These are phyloP conservation scores for Penicillium sp. DNA, from an alignment of 2,329 filamentous ascomycete species.

Conservation along the genomic window DNA sequence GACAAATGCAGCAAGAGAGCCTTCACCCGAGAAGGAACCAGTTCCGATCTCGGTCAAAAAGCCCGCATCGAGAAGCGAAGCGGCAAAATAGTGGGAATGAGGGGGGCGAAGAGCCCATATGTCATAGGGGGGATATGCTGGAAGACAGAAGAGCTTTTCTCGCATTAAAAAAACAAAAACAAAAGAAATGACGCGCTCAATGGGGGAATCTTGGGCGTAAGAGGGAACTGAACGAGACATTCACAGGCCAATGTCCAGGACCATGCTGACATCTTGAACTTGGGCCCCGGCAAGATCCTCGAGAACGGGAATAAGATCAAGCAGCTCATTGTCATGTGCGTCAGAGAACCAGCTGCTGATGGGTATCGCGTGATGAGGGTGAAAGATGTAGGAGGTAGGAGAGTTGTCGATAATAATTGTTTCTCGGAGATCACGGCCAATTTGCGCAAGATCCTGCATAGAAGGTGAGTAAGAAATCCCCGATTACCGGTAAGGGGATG, in stretches of 20 bases:
- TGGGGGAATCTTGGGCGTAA: conserved; percentile 29
- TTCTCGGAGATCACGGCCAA: conserved; percentile 90
- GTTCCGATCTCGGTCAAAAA: conserved; percentile 20
- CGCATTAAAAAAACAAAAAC: conserved; percentile 20
- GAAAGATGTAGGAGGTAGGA: conserved; percentile 98
- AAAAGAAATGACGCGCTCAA: conserved; percentile 28
- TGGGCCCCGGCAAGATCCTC: conserved; percentile 88
- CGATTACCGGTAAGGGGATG: neutral
- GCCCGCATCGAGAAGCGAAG: conserved; percentile 17
- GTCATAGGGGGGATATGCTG: conserved; percentile 9
- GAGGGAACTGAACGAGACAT: conserved; percentile 26
- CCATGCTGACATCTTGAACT: conserved; percentile 93
- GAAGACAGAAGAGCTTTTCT: conserved; percentile 23
- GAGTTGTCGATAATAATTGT: conserved; percentile 99
- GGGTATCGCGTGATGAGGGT: conserved; percentile 95
- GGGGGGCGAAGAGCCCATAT: conserved; percentile 7
- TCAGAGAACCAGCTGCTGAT: conserved; percentile 99
- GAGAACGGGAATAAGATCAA: conserved; percentile 95
- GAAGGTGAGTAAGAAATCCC: neutral
- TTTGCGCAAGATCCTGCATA: conserved; percentile 81
- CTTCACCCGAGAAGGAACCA: conserved; percentile 18
- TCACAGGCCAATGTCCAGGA: conserved; percentile 80
- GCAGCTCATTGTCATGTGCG: conserved; percentile 96
- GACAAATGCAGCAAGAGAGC: conserved; percentile 20
- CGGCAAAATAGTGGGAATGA: conserved; percentile 8